Evolutionary conservation across 116 monocot species (phyloP).

Genomic region (Trichopus zeylanicus): DNA sequence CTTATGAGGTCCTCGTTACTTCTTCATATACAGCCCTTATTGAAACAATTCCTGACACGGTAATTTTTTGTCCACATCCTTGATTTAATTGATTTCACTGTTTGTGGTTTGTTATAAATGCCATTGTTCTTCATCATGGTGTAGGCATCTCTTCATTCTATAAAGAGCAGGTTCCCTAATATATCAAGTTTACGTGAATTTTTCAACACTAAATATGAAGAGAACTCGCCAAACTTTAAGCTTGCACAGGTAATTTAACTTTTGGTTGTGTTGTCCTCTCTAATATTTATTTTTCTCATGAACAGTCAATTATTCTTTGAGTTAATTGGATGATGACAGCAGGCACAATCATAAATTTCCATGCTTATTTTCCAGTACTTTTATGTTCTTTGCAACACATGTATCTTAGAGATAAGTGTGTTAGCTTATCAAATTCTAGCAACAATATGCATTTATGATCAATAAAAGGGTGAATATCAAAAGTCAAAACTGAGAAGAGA

Average conservation of each 20-base stretch:
- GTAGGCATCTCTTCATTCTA: slow-evolving; percentile 95
- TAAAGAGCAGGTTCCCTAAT: slow-evolving; percentile 88
- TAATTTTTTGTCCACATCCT: neutral
- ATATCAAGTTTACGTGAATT: slow-evolving; percentile 90
- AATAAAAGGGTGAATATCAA: neutral
- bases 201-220: slow-evolving; percentile 84
- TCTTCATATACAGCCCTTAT: too few relatives aligned
- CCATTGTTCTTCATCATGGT: slow-evolving; percentile 2
- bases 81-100: too few relatives aligned
- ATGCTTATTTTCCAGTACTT: too few relatives aligned
- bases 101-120: too few relatives aligned
- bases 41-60: too few relatives aligned
- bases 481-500: neutral
- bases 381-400: too few relatives aligned
- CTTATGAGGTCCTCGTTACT: too few relatives aligned
- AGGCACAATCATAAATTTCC: too few relatives aligned
- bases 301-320: neutral
- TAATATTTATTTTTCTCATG: neutral
- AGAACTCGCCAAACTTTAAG: slow-evolving; percentile 81
- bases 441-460: too few relatives aligned
- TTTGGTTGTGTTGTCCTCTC: neutral
- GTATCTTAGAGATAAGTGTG: too few relatives aligned
- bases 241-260: slow-evolving; percentile 84
- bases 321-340: too few relatives aligned
- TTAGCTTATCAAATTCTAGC: too few relatives aligned